These are phyloP conservation scores for Chaetoceros tenuissimus DNA, from an alignment of 108 stramenopile species.

Conservation along the genomic window DNA sequence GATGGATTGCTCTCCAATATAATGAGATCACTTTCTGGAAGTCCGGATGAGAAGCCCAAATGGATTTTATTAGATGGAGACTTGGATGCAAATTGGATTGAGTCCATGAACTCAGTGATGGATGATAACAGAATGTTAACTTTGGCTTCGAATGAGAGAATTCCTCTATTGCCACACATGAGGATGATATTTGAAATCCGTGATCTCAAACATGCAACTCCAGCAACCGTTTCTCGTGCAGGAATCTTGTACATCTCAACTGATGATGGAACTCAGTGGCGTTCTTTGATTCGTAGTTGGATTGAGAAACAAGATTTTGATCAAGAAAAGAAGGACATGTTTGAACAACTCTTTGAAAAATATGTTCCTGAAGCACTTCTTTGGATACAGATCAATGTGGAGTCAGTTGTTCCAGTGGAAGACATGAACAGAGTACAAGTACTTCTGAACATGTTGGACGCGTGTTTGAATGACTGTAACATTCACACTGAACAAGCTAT, in stretches of 20 bases:
- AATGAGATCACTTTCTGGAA: constrained; percentile 89
- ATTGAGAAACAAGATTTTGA: constrained; percentile 39
- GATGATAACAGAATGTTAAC: constrained; percentile 91
- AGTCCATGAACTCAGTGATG: constrained; percentile 95
- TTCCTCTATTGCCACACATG: constrained; percentile 82
- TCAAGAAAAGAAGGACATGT: constrained; percentile 53
- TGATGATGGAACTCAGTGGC: constrained; percentile 82
- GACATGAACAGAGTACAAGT: constrained; percentile 65
- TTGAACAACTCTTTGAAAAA: constrained; percentile 84
- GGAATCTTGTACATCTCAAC: constrained; percentile 91
- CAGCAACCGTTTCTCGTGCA: constrained; percentile 86
- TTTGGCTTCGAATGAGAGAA: constrained; percentile 85
- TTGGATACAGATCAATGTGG: too few species aligned
- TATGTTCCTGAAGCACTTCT: too few species aligned
- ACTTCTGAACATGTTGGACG: too few species aligned
- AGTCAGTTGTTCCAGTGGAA: constrained; percentile 55
- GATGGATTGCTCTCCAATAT: constrained; percentile 86
- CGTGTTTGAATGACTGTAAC: too few species aligned
- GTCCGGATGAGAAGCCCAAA: constrained; percentile 75
- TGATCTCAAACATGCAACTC: constrained; percentile 83
- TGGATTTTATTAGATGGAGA: constrained; percentile 90
- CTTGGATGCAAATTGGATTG: constrained; percentile 92
- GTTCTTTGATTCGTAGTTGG: constrained; percentile 84
- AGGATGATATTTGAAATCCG: constrained; percentile 92
- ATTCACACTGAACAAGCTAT: too few species aligned